These are phyloP conservation scores for Globisporangium splendens DNA, from an alignment of 352 stramenopile species.

Conservation along the genomic window DNA sequence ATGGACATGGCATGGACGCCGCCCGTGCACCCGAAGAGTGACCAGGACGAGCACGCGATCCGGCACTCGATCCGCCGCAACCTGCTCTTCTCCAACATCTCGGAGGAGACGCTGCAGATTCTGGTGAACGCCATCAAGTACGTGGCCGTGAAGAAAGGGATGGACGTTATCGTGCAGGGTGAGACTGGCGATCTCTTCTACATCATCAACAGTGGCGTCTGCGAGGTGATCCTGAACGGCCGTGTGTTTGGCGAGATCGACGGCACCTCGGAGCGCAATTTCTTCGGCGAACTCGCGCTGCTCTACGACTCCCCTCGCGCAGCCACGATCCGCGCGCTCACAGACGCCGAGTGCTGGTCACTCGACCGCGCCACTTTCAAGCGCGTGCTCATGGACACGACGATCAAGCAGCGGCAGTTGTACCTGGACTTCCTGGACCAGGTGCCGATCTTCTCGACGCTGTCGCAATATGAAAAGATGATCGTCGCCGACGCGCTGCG, in stretches of 20 bases:
- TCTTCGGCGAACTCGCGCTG: conserved; percentile 93
- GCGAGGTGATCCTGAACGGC: conserved; percentile 62
- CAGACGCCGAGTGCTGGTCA: conserved; percentile 81
- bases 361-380: conserved; percentile 81
- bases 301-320: conserved; percentile 90
- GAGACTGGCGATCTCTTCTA: conserved; percentile 88
- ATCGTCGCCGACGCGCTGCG: conserved; percentile 70
- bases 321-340: conserved; percentile 74
- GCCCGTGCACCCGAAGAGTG: conserved; percentile 50
- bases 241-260: conserved; percentile 57
- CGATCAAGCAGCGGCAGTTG: conserved; percentile 55
- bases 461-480: conserved; percentile 73
- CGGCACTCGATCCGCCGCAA: conserved; percentile 56
- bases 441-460: conserved; percentile 70
- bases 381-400: conserved; percentile 62
- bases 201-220: conserved; percentile 86
- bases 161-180: conserved; percentile 68
- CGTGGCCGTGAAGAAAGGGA: conserved; percentile 30
- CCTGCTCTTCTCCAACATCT: conserved; percentile 64
- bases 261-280: conserved; percentile 53
- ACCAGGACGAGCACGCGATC: conserved; percentile 47
- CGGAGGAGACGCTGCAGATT: conserved; percentile 59
- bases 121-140: conserved; percentile 76
- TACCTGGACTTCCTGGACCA: conserved; percentile 61
- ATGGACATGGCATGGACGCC: conserved; percentile 48